Evolutionary conservation across 2,329 filamentous ascomycete genomes (phyloP), one percentile per base, ranked within the genome.

Genomic region (Arthroderma sp.): DNA sequence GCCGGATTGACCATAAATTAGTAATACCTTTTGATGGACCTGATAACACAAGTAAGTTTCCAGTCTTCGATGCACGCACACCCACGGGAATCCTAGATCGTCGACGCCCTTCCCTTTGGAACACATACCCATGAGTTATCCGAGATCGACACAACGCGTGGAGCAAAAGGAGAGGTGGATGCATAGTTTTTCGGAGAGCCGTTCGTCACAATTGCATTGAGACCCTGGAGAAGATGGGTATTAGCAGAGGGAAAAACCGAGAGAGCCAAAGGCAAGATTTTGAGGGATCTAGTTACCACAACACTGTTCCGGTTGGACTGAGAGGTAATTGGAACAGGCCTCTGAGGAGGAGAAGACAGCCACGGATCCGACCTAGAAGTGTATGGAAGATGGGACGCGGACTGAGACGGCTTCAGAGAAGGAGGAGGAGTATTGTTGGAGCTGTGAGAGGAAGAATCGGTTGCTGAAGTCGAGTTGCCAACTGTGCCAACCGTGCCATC

Each of bases 1-100:
- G 47, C 83, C 86, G 53, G 94, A 82, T 40, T 83, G 80, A 42
- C 89, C 89, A 55, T 82, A 78, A 39, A 95, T 72, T 27, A 91
- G 74, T 15, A 95, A 71, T 6, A 93, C 76, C 61, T 94, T 95
- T 69, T 95, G 87, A 58, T 94, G 86, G 15, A 93, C 86, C 86
- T 94, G 53, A 43, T 33, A 39, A 28, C 5, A 38, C 9, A 37
- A 22, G 6, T 41, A 5, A 5, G 15, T 30, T 32, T 38, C 5
- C 29, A 8, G 29, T 29, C 9, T 27, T n/a, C 28, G 8, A 4
- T 30, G 44, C 46, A 36, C n/a, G 36, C 5, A 15, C 11, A 22
- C 15, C 15, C 15, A 22, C 15, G 15, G 15, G 15, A 22, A 22
- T 22, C 15, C 15, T 22, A 22, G 15, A 22, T 22, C 15, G 15